Percentiles rank a stretch among this genome's conserved stretches.
These are phyloP conservation scores for Colletotrichum sojae DNA, from an alignment of 2,329 filamentous ascomycete genomes.

Conservation along the genomic window DNA sequence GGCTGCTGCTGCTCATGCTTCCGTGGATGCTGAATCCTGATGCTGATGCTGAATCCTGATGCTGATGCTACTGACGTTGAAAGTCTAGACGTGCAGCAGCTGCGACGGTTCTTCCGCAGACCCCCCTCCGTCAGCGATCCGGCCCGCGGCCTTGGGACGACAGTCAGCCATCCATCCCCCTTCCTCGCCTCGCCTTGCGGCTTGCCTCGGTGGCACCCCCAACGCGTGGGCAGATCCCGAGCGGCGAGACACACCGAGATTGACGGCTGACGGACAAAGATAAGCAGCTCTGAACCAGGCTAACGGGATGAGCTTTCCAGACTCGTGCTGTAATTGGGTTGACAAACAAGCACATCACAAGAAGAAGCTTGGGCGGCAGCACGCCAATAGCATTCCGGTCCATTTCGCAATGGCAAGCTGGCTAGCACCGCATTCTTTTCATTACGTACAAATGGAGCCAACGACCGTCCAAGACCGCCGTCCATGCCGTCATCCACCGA, in stretches of 20 bases:
- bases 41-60: too few relatives aligned
- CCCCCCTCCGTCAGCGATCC: conserved; percentile 9
- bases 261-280: conserved; percentile 19
- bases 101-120: conserved; percentile 15
- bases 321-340: conserved; percentile 16
- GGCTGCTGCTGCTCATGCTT: conserved; percentile 5
- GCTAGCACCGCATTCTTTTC: conserved; percentile 37
- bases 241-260: conserved; percentile 17
- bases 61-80: background rate
- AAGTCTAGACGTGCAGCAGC: conserved; percentile 31
- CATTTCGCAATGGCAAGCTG: conserved; percentile 32
- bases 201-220: background rate
- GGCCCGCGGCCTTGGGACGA: conserved; percentile 27
- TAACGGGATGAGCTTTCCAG: conserved; percentile 5
- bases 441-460: conserved; percentile 42
- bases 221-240: conserved; percentile 5
- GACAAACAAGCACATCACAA: conserved; percentile 26
- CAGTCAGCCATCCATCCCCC: background rate
- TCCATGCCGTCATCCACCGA: conserved; percentile 38
- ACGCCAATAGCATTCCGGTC: conserved; percentile 26
- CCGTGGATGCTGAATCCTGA: too few relatives aligned
- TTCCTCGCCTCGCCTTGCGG: background rate
- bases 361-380: conserved; percentile 19
- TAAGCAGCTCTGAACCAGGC: conserved; percentile 1
- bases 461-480: conserved; percentile 12